Evolutionary conservation across 192 early-diverging fungal genomes (phyloP).

Genomic region (Podochytrium sp.): DNA sequence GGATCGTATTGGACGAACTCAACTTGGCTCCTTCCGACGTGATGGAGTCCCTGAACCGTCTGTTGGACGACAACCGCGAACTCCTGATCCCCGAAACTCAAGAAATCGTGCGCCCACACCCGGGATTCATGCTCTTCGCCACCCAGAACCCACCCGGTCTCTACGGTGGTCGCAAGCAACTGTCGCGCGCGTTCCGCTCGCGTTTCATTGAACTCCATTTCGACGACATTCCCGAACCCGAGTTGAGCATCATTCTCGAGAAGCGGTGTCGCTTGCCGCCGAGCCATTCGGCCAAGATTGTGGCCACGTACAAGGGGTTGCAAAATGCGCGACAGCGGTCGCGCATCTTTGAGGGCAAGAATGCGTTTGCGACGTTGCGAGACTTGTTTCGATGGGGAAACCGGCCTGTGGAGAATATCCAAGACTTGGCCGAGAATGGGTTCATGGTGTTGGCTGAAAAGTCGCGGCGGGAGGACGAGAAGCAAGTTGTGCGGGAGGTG

Average conservation of each 20-base stretch:
- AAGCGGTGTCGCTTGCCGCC: constrained; percentile 85
- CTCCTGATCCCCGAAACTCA: constrained; percentile 95
- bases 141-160: constrained; percentile 99
- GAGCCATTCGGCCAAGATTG: constrained; percentile 81
- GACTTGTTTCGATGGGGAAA: constrained; percentile 98
- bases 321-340: constrained; percentile 62
- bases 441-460: constrained; percentile 93
- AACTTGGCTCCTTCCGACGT: constrained; percentile 99
- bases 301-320: constrained; percentile 83
- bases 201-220: constrained; percentile 97
- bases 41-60: constrained; percentile 93
- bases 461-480: constrained; percentile 81
- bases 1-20: constrained; percentile 98
- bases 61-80: constrained; percentile 98
- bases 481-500: constrained; percentile 75
- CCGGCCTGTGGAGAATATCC: constrained; percentile 67
- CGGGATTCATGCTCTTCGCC: constrained; percentile 97
- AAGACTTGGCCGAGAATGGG: constrained; percentile 91
- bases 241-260: constrained; percentile 89
- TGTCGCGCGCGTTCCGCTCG: constrained; percentile 96
- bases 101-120: constrained; percentile 90
- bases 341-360: constrained; percentile 92
- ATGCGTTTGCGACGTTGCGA: constrained; percentile 94
- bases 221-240: constrained; percentile 90
- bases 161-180: constrained; percentile 94